Evolutionary conservation across 495 filamentous ascomycete genomes (phyloP), one percentile per base, ranked within the genome.

Genomic region (Aspergillus incahuasiensis): DNA sequence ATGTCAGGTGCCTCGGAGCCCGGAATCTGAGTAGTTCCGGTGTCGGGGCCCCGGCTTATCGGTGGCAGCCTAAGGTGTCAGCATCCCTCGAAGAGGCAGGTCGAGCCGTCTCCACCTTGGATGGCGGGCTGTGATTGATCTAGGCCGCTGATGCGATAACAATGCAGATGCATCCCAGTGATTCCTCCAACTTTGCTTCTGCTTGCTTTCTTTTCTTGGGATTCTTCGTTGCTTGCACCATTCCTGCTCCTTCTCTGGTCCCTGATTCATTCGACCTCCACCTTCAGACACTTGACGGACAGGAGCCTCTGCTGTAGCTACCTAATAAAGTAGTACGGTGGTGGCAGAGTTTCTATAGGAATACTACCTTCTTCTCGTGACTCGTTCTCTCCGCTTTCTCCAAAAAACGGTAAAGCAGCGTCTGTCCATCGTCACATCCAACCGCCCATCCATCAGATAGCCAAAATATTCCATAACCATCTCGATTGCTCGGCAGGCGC

Each of bases 91-190:
- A 21, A 40, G 48, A 21, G 48, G 48, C 20, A 51, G 13, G 11
- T 51, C 34, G 48, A 40, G 3, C 34, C 38, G 34, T 42, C 38
- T 6, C 55, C 48, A 43, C 48, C 38, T 39, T 30, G 24, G 32
- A 52, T 41, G 46, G 48, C 24, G 16, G 6, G 28, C 15, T 40
- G 20, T 58, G 57, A 63, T 63, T 63, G 61, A 45, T 32, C 39
- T 42, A 56, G 51, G 57, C n/a, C 28, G 34, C 61, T 57, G 61
- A 63, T 56, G 47, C 38, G n/a, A 47, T 32, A 41, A 21, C 40
- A 21, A 21, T 40, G 38, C 48, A 16, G 40, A 16, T 46, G 43
- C 20, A 46, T 25, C 13, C 21, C 21, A 24, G 7, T 46, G 20
- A 5, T 24, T 30, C 12, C 45, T 44, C 41, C 54, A 56, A 50